Evolutionary conservation across 176 grass and related monocot genomes (phyloP).

Genomic region (Carex myosuroides): DNA sequence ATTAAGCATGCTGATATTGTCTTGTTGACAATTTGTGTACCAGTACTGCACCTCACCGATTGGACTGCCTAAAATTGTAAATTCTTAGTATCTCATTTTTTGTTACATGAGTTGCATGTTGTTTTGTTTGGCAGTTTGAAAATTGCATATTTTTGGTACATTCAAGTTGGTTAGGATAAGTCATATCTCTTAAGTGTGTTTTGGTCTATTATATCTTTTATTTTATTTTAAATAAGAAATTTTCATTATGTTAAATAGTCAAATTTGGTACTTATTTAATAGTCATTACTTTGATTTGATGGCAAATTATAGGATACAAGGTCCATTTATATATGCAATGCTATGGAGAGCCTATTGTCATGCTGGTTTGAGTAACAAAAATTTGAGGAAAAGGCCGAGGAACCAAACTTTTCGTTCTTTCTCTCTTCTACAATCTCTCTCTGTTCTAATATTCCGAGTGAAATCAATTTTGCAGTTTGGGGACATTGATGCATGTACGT

Average conservation of each 20-base stretch:
- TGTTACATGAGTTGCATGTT: neutral
- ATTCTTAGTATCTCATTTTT: neutral
- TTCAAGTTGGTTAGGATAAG: neutral
- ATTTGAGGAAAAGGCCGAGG: neutral
- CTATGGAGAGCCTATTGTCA: neutral
- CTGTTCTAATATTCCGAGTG: neutral
- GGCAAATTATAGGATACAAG: neutral
- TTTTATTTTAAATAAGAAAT: neutral
- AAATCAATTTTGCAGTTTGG: conserved; percentile 35
- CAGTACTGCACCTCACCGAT: neutral
- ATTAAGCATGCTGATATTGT: neutral
- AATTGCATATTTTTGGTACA: neutral
- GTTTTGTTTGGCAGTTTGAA: neutral
- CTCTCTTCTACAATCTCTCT: neutral
- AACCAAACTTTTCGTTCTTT: neutral
- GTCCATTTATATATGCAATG: neutral
- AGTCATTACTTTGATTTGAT: neutral
- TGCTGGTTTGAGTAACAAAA: neutral
- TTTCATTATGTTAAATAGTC: neutral
- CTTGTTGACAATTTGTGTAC: neutral
- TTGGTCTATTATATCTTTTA: neutral
- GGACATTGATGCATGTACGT: conserved; percentile 58
- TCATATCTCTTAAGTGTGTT: neutral
- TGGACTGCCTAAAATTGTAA: neutral
- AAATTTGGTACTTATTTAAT: neutral